phyloP scores from a whole-genome alignment of 1,139 yeast species.

The Candida sp. region DNA sequence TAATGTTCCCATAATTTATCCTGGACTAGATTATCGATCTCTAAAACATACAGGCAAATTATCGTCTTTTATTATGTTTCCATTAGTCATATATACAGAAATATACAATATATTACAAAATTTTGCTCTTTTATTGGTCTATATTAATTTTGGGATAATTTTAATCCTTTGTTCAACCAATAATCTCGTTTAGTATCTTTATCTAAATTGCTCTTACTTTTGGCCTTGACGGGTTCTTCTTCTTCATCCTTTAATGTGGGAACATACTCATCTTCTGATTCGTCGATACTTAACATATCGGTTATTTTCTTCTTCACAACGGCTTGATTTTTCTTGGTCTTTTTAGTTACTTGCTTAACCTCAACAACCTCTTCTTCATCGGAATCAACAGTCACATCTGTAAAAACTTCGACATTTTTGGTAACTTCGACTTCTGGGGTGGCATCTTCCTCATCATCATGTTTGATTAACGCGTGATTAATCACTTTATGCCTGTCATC shows the following conservation, averaged over 20 bases:
- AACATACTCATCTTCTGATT: conserved; percentile 7
- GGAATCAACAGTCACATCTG: conserved; percentile 42
- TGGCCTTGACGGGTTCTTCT: conserved; percentile 10
- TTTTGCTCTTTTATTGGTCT: background rate
- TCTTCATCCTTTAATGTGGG: conserved; percentile 7
- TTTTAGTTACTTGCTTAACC: conserved; percentile 2
- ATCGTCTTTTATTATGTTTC: background rate
- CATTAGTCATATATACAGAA: background rate
- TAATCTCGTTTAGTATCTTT: conserved; percentile 37
- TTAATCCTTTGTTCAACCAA: conserved; percentile 46
- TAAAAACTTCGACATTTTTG: conserved; percentile 28
- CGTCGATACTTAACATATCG: conserved; percentile 24
- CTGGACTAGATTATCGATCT: too few relatives aligned
- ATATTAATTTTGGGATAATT: conserved; percentile 10
- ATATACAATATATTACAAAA: background rate
- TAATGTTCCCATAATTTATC: too few relatives aligned
- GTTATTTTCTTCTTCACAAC: conserved; percentile 19
- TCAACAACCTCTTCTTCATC: conserved; percentile 17
- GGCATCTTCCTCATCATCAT: conserved; percentile 31
- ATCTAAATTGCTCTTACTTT: conserved; percentile 20
- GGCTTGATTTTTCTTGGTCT: conserved; percentile 9
- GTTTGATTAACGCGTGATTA: conserved; percentile 53
- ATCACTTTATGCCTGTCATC: conserved; percentile 68
- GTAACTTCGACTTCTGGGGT: conserved; percentile 11
- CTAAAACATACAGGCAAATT: too few relatives aligned